Base-by-base conservation (phyloP, 2,329 filamentous ascomycete species). In the Orbilia blumenaviensis region DNA sequence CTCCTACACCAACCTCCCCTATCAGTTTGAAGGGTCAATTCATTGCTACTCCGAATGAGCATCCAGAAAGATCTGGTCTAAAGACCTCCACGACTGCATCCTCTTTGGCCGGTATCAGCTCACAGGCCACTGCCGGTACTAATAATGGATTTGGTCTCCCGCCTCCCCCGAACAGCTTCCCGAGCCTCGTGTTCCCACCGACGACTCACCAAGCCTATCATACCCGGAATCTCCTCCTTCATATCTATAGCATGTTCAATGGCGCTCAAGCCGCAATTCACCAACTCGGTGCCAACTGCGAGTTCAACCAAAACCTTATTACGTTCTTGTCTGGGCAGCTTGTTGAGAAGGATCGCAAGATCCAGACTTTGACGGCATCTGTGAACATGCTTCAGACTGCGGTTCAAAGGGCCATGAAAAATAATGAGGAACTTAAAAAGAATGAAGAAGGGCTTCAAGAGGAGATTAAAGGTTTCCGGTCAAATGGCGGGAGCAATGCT, bases 291-390 rank as follows among this genome's bases (percentile, higher is more conserved):
- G 72, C 72, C 6, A 76, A 76, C 32, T 76, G 72, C 46, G 72
- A 76, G 60, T 76, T 76, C 50, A 76, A 76, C 64, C 72, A 76
- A 42, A 76, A 76, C 41, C 72, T 76, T 29, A 76, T 76, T 38
- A 76, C 72, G 42, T 76, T 76, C 50, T 56, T 76, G 29, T 76
- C 72, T 3, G 63, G 29, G 27, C 72, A 76, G 56, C 64, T 69
- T 6, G 48, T 69, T 16, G 72, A 76, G 14, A 76, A 76, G 50
- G 72, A 76, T 25, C 72, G 72, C 42, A 76, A 76, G 50, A 76
- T 76, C 46, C 72, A 76, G 50, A 76, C 72, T 1, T 42, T 76
- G 42, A 76, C 72, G 48, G 72, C 72, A 10, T 76, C 72, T 9
- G 72, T 76, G 32, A 76, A 76, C 32, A 76, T 76, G 72, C 64